Percentiles rank a stretch among this genome's conserved stretches.
Conservation (phyloP, 352 stramenopile genomes). For the Thraustochytrium striatum region DNA sequence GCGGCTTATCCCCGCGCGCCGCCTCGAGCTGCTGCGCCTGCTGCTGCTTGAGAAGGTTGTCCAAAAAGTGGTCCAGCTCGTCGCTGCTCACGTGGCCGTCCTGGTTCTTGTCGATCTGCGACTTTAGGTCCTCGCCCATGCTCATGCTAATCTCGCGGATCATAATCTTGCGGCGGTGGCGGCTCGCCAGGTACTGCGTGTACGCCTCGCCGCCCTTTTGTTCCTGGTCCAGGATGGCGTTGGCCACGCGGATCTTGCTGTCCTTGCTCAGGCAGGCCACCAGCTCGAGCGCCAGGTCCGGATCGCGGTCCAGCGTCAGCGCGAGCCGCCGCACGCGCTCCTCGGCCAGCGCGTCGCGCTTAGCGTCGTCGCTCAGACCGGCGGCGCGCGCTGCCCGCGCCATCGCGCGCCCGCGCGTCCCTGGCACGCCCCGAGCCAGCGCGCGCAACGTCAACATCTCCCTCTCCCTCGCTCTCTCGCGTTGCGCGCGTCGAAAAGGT, state of each 20-base stretch:
- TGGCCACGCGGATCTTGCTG: constrained; percentile 33
- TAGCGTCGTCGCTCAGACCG: neutral
- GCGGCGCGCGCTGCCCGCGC: too few relatives aligned
- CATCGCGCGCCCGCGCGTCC: neutral
- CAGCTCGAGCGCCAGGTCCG: constrained; percentile 11
- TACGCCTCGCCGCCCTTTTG: constrained; percentile 2
- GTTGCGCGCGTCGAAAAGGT: neutral
- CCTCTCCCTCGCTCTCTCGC: neutral
- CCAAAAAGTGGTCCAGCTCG: constrained; percentile 25
- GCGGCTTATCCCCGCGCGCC: neutral
- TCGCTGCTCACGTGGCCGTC: constrained; percentile 37
- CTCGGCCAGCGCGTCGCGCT: neutral
- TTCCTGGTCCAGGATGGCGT: constrained; percentile 44
- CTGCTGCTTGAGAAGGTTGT: constrained; percentile 43
- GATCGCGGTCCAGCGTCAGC: constrained; percentile 7
- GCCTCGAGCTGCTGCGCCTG: neutral
- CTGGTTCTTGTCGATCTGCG: constrained; percentile 36
- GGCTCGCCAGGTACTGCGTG: constrained; percentile 13
- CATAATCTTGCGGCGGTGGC: constrained; percentile 40
- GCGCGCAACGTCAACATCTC: neutral
- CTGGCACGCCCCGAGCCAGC: neutral
- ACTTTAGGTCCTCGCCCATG: constrained; percentile 37
- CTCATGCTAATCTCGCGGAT: constrained; percentile 42
- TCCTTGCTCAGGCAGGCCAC: constrained; percentile 13
- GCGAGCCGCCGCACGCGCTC: neutral